Evolutionary conservation across 2,329 filamentous ascomycete species (phyloP).

Genomic region (Phyllosticta capitalensis): DNA sequence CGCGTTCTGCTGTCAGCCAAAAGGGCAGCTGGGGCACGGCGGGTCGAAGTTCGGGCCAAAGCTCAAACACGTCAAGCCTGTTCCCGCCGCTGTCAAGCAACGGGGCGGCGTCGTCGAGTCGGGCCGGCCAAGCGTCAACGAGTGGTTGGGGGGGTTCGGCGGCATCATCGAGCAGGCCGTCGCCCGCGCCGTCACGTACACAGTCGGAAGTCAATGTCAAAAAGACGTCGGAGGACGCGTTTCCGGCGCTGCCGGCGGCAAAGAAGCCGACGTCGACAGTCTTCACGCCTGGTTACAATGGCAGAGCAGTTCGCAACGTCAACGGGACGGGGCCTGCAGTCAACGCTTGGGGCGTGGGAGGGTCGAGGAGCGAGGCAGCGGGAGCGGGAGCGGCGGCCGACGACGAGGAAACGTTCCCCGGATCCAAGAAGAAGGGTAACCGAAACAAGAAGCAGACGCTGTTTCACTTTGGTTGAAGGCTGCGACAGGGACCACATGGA

Average conservation of each 20-base stretch:
- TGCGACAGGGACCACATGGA: not conserved
- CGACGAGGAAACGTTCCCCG: constrained; percentile 13
- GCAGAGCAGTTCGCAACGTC: constrained; percentile 32
- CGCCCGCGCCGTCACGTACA: constrained; percentile 28
- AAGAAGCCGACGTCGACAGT: constrained; percentile 54
- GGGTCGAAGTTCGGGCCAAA: constrained; percentile 5
- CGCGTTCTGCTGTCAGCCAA: constrained; percentile 48
- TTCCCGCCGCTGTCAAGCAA: constrained; percentile 24
- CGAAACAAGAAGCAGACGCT: constrained; percentile 43
- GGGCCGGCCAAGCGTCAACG: constrained; percentile 18
- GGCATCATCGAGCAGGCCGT: constrained; percentile 25
- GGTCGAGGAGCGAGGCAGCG: constrained; percentile 13
- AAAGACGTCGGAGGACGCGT: constrained; percentile 45
- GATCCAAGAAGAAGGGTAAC: constrained; percentile 37
- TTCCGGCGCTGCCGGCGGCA: constrained; percentile 73
- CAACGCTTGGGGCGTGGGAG: constrained; percentile 32
- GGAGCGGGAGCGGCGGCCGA: constrained; percentile 14
- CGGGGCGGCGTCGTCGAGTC: constrained; percentile 1
- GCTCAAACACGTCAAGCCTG: not conserved
- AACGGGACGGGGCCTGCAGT: constrained; percentile 29
- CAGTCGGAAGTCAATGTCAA: constrained; percentile 18
- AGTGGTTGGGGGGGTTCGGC: constrained; percentile 29
- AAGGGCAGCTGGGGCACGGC: constrained; percentile 50
- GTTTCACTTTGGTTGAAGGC: constrained; percentile 38
- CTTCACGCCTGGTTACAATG: constrained; percentile 41